These are phyloP conservation scores for Tolypocladium guangdongense DNA, from an alignment of 2,329 filamentous ascomycete species.

Conservation along the genomic window DNA sequence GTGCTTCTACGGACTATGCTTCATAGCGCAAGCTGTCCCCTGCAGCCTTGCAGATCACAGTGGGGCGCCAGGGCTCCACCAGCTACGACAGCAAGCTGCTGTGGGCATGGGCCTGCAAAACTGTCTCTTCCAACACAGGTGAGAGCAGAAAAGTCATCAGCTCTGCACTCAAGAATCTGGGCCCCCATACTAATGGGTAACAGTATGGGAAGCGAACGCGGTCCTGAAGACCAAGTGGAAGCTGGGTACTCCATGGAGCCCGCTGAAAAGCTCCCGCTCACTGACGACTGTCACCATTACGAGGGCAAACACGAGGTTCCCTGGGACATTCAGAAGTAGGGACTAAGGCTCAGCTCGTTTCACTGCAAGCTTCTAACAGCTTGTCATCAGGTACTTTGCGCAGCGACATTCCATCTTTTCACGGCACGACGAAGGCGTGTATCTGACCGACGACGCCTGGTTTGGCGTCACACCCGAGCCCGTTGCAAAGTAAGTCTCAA, in stretches of 20 bases:
- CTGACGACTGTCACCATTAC: constrained; percentile 67
- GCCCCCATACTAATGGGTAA: neutral
- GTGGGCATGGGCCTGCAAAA: neutral
- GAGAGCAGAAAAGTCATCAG: neutral
- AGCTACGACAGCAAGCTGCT: neutral
- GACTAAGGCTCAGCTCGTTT: neutral
- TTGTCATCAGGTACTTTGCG: constrained; percentile 63
- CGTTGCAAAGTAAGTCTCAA: constrained; percentile 57
- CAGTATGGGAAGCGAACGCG: constrained; percentile 7
- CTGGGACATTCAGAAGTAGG: constrained; percentile 73
- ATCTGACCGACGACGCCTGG: constrained; percentile 90
- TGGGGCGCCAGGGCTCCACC: neutral
- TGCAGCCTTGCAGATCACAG: constrained; percentile 5
- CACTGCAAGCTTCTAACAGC: neutral
- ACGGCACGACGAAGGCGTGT: constrained; percentile 75
- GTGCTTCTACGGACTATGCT: neutral
- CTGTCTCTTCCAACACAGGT: neutral
- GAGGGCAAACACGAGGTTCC: constrained; percentile 59
- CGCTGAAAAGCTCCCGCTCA: constrained; percentile 38
- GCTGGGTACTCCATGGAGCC: constrained; percentile 25
- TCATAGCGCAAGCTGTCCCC: constrained; percentile 12
- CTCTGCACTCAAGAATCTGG: neutral
- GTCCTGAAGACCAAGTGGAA: constrained; percentile 5
- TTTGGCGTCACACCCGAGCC: constrained; percentile 94
- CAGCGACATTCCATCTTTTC: constrained; percentile 84